phyloP scores from a whole-genome alignment of 225 moss, liverwort and hornwort genomes.

The Straminergon stramineum region DNA sequence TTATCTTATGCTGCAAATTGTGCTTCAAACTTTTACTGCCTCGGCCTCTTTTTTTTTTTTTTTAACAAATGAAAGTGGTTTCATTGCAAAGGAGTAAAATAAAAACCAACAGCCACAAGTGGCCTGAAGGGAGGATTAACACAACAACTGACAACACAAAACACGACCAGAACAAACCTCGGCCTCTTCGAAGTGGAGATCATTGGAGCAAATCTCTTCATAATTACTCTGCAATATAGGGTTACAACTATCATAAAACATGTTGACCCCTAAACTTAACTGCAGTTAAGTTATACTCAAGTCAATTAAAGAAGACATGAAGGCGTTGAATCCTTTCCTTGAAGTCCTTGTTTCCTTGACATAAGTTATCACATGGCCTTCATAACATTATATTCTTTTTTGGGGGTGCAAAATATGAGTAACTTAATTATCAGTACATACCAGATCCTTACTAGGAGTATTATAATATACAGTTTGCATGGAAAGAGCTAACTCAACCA shows the following conservation, averaged over 20 bases:
- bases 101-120: no score
- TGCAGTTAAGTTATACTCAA: background rate
- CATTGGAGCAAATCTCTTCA: background rate
- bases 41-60: no score
- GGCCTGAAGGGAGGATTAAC: no score
- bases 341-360: no score
- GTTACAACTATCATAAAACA: background rate
- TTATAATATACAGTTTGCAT: background rate
- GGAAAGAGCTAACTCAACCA: no score
- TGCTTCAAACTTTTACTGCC: background rate
- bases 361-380: background rate
- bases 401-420: background rate
- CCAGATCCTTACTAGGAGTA: background rate
- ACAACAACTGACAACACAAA: no score
- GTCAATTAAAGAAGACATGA: background rate
- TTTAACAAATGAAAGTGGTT: no score
- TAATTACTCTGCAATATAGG: background rate
- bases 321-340: background rate
- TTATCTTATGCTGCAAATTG: background rate
- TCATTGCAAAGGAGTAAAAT: no score
- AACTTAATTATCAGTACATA: background rate
- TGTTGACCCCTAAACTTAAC: background rate
- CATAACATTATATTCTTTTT: background rate
- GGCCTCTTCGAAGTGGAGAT: background rate
- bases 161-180: no score